Conservation (phyloP, 371 early-diverging fungal genomes). For the Globomyces sp. region DNA sequence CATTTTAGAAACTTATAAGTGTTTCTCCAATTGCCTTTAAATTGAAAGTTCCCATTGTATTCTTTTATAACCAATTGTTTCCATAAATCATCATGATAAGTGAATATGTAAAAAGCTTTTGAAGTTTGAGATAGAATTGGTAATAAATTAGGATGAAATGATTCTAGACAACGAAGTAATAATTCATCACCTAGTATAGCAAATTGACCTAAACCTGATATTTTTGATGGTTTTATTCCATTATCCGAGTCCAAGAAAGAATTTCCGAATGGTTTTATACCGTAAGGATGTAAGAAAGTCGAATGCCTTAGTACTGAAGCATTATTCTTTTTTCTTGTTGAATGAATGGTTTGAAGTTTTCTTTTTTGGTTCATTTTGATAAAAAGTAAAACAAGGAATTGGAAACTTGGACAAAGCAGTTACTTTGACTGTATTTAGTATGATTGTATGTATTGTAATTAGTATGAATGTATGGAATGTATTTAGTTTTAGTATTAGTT, state of each 20-base stretch:
- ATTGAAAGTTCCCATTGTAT: constrained; percentile 51
- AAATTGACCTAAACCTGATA: constrained; percentile 48
- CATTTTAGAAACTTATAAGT: constrained; percentile 34
- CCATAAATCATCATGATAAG: constrained; percentile 59
- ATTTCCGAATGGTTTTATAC: constrained; percentile 64
- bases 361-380: background rate
- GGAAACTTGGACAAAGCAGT: background rate
- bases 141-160: constrained; percentile 23
- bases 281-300: constrained; percentile 46
- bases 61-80: constrained; percentile 40
- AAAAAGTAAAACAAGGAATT: background rate
- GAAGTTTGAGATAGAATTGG: constrained; percentile 41
- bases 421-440: too few relatives aligned
- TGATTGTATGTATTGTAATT: too few relatives aligned
- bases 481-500: too few relatives aligned
- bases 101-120: constrained; percentile 48
- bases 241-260: constrained; percentile 43
- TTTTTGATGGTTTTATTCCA: constrained; percentile 40
- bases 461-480: too few relatives aligned
- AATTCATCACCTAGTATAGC: constrained; percentile 48
- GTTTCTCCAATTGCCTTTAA: constrained; percentile 49
- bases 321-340: constrained; percentile 14
- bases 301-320: constrained; percentile 8
- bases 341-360: constrained; percentile 4
- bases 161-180: constrained; percentile 38